Evolutionary conservation across 2,329 filamentous ascomycete genomes (phyloP).

Genomic region (Talaromyces sp.): DNA sequence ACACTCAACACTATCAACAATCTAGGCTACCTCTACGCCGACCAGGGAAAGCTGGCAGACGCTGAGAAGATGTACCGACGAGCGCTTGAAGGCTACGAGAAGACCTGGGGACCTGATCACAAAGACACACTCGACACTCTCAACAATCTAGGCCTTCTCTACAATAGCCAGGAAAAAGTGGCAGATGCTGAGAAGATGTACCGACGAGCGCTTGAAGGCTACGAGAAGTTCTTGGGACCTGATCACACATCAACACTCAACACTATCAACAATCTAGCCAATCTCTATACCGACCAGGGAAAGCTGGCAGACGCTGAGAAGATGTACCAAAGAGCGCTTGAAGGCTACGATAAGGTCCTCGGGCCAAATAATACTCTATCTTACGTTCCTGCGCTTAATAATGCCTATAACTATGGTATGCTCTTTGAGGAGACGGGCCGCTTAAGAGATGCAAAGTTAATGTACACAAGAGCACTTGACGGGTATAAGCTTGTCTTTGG

Average conservation of each 20-base stretch:
- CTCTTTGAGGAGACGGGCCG: conserved; percentile 8
- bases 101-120: neutral
- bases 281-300: neutral
- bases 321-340: conserved; percentile 5
- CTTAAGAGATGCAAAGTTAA: conserved; percentile 12
- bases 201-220: neutral
- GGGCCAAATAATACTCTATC: neutral
- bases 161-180: neutral
- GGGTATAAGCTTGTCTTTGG: conserved; percentile 15
- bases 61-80: neutral
- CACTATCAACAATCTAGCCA: neutral
- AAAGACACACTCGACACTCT: neutral
- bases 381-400: conserved; percentile 5
- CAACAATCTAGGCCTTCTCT: neutral
- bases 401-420: conserved; percentile 5
- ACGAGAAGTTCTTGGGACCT: neutral
- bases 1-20: neutral
- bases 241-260: neutral
- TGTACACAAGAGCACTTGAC: conserved; percentile 11
- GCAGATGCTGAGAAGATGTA: conserved; percentile 5
- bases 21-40: neutral
- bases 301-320: conserved; percentile 1
- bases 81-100: neutral
- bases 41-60: neutral
- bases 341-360: conserved; percentile 1